Percentiles rank a stretch among this genome's conserved stretches.
These are phyloP conservation scores for Leucocoprinus sp. DNA, from an alignment of 768 basidiomycete species.

Conservation along the genomic window DNA sequence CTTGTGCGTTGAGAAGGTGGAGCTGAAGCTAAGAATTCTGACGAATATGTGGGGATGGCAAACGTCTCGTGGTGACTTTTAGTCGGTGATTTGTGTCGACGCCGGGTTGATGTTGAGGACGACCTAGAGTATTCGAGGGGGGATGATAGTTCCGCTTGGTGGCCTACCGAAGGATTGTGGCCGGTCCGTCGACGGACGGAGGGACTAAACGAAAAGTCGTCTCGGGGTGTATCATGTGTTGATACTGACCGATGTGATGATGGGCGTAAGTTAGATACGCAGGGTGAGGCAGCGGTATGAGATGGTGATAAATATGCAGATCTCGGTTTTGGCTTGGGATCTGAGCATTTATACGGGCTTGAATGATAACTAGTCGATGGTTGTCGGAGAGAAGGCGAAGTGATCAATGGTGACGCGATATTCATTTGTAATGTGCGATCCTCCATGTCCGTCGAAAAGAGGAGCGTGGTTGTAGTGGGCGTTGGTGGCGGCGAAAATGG, in stretches of 20 bases:
- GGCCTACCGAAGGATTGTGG: conserved; percentile 11
- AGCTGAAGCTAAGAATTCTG: background rate
- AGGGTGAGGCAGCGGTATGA: background rate
- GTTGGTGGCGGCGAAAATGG: conserved; percentile 7
- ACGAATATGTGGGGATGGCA: too few relatives aligned
- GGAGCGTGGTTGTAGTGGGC: conserved; percentile 15
- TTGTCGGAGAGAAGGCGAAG: background rate
- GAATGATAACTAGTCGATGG: background rate
- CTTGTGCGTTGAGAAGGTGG: background rate
- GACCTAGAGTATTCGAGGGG: conserved; percentile 1
- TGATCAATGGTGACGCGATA: conserved; percentile 4
- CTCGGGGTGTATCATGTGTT: background rate
- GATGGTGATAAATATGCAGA: background rate
- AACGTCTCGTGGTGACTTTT: too few relatives aligned
- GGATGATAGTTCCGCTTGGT: conserved; percentile 12
- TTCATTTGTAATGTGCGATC: conserved; percentile 2
- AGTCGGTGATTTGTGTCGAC: background rate
- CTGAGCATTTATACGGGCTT: background rate
- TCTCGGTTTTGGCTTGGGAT: background rate
- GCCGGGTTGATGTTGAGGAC: background rate
- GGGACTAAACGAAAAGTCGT: conserved; percentile 5
- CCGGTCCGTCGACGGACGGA: conserved; percentile 9
- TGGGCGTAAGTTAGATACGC: background rate
- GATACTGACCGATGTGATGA: background rate
- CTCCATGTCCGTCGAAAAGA: conserved; percentile 16